phyloP scores from a whole-genome alignment of 768 basidiomycete genomes.

The Cyclocybe cylindracea region DNA sequence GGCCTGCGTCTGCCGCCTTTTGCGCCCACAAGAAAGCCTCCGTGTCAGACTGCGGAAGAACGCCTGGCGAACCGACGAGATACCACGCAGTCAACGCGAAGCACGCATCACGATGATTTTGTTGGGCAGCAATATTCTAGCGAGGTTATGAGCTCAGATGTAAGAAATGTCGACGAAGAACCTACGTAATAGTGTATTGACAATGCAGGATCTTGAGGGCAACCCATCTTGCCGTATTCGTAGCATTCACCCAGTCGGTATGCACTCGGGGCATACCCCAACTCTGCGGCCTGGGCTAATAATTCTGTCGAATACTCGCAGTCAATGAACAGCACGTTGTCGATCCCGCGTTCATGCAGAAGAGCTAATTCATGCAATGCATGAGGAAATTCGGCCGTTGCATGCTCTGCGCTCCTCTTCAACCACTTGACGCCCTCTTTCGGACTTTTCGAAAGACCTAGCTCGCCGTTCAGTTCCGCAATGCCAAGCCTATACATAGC shows the following conservation, averaged over 20 bases:
- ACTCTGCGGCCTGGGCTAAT: constrained; percentile 91
- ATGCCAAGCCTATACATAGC: constrained; percentile 97
- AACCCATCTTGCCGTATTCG: constrained; percentile 98
- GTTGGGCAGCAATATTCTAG: constrained; percentile 98
- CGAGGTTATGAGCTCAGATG: constrained; percentile 9
- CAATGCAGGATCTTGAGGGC: constrained; percentile 94
- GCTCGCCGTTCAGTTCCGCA: constrained; percentile 94
- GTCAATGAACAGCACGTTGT: constrained; percentile 97
- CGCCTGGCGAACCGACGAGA: constrained; percentile 95
- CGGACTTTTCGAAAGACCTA: constrained; percentile 81
- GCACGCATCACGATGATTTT: constrained; percentile 95
- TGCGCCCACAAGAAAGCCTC: constrained; percentile 98
- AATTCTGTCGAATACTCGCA: constrained; percentile 94
- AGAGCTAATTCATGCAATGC: constrained; percentile 93
- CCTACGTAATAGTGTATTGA: constrained; percentile 98
- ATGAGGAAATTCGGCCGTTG: constrained; percentile 94
- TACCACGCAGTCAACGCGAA: constrained; percentile 99
- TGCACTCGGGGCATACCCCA: constrained; percentile 95
- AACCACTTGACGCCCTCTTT: constrained; percentile 99
- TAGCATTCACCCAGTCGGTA: constrained; percentile 97
- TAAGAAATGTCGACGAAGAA: constrained; percentile 17
- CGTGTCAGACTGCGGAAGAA: constrained; percentile 96
- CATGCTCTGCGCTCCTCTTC: constrained; percentile 93
- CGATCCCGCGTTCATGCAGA: constrained; percentile 95
- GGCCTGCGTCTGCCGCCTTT: constrained; percentile 88